These are phyloP conservation scores for Xylaria sp. DNA, from an alignment of 2,329 filamentous ascomycete species.

Conservation along the genomic window DNA sequence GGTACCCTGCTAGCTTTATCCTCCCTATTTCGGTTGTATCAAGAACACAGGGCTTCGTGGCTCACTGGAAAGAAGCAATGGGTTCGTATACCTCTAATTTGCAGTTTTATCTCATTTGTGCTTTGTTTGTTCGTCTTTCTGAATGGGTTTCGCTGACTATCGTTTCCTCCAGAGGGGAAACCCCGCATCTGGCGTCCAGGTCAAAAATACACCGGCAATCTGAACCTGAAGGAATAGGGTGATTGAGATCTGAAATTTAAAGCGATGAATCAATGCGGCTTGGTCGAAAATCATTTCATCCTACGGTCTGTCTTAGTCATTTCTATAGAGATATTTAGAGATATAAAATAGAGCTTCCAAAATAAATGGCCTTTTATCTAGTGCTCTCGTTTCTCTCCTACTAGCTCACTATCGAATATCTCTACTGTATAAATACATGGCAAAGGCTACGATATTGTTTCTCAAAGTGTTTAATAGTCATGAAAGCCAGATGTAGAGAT, in stretches of 20 bases:
- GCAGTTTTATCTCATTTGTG: neutral
- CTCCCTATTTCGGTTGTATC: slow-evolving; percentile 40
- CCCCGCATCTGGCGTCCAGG: slow-evolving; percentile 36
- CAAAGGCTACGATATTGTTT: too few relatives aligned
- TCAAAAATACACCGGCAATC: slow-evolving; percentile 34
- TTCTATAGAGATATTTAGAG: slow-evolving; percentile 4
- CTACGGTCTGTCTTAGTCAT: neutral
- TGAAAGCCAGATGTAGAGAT: too few relatives aligned
- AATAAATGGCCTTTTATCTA: neutral
- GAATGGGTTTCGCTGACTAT: slow-evolving; percentile 1
- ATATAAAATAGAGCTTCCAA: neutral
- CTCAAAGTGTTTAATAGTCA: too few relatives aligned
- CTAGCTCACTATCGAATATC: too few relatives aligned
- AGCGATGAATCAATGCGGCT: neutral
- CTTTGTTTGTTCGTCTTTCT: neutral
- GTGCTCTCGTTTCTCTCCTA: too few relatives aligned
- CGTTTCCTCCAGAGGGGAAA: slow-evolving; percentile 22
- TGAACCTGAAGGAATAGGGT: slow-evolving; percentile 29
- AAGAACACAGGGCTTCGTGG: slow-evolving; percentile 40
- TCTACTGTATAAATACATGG: too few relatives aligned
- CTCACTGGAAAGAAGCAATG: slow-evolving; percentile 44
- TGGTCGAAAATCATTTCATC: neutral
- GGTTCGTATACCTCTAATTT: slow-evolving; percentile 21
- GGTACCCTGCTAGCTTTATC: slow-evolving; percentile 38
- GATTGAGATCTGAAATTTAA: neutral